phyloP scores from a whole-genome alignment of 371 early-diverging fungal genomes.

The Sporodiniella umbellata region DNA sequence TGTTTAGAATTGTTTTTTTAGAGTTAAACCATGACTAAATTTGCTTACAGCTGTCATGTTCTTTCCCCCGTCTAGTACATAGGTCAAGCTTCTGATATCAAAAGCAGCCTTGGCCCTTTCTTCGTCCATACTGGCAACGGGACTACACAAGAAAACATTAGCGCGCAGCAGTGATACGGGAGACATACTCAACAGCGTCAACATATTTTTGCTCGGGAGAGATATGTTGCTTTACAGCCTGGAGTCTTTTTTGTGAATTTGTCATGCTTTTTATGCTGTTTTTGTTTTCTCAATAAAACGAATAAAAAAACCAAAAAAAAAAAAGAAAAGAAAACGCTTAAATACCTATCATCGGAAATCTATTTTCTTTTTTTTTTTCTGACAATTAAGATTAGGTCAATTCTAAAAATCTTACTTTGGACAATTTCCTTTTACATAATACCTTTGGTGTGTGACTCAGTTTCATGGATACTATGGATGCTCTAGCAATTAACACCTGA shows the following conservation, averaged over 20 bases:
- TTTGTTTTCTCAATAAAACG: too few relatives aligned
- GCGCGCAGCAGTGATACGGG: too few relatives aligned
- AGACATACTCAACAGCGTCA: slow-evolving; percentile 19
- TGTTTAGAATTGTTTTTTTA: background rate
- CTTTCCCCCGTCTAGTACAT: slow-evolving; percentile 80
- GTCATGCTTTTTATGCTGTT: slow-evolving; percentile 9
- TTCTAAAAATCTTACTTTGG: background rate
- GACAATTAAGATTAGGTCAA: too few relatives aligned
- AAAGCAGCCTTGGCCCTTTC: slow-evolving; percentile 80
- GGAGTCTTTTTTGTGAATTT: slow-evolving; percentile 10
- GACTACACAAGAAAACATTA: too few relatives aligned
- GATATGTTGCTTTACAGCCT: slow-evolving; percentile 19
- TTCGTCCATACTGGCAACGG: slow-evolving; percentile 47
- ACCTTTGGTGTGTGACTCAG: background rate
- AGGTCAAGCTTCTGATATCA: slow-evolving; percentile 75
- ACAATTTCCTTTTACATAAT: background rate
- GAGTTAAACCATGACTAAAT: too few relatives aligned
- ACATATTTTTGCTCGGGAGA: slow-evolving; percentile 16
- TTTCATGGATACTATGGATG: too few relatives aligned
- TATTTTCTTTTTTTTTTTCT: background rate
- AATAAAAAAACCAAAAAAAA: background rate
- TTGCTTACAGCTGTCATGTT: slow-evolving; percentile 54
- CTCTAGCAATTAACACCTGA: too few relatives aligned
- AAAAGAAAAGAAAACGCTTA: background rate
- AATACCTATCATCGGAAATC: background rate